A percentile compares a stretch with the other conserved stretches of the same genome.
phyloP scores from a whole-genome alignment of 2,329 filamentous ascomycete species.

The Pyricularia sp. region DNA sequence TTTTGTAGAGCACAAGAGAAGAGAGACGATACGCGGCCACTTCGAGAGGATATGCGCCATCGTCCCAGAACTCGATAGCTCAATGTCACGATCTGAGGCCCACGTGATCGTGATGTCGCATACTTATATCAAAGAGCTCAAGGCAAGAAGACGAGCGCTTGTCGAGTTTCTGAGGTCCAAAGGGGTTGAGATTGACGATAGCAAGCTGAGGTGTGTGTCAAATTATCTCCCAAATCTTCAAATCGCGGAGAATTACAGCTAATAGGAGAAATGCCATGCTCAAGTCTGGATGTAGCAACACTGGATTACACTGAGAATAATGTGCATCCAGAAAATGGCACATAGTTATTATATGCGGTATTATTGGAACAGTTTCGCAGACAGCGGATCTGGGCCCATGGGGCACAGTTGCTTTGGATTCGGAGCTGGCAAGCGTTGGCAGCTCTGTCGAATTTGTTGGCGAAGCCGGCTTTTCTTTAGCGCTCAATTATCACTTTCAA shows the following conservation, averaged over 20 bases:
- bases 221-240: background rate
- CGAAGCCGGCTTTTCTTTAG: background rate
- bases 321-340: background rate
- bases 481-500: background rate
- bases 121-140: constrained; percentile 1
- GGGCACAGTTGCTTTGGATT: background rate
- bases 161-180: background rate
- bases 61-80: constrained; percentile 62
- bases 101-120: background rate
- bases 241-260: background rate
- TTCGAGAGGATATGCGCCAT: constrained; percentile 75
- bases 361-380: background rate
- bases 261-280: background rate
- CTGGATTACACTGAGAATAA: background rate
- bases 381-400: background rate
- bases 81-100: background rate
- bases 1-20: constrained; percentile 23
- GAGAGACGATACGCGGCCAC: constrained; percentile 63
- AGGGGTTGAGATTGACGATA: background rate
- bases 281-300: background rate
- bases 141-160: background rate
- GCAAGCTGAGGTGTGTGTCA: background rate
- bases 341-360: background rate
- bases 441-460: background rate
- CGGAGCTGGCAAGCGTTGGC: background rate